Evolutionary conservation across 108 stramenopile genomes (phyloP), one percentile per base, ranked within the genome.

Genomic region (Cyclotella distinguenda): DNA sequence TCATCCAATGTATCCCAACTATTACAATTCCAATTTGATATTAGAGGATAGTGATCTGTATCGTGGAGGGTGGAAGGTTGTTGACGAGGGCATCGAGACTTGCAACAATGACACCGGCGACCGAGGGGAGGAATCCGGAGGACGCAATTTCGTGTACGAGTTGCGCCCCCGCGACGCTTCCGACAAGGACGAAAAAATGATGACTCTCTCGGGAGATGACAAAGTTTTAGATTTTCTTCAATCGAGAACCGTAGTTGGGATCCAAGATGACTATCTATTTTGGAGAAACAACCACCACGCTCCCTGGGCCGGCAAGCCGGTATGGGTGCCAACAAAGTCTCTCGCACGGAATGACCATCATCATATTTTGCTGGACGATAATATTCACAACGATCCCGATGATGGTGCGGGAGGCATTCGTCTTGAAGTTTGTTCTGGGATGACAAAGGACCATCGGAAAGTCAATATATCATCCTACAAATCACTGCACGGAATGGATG

Each of bases 331-430:
- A 36, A 56, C 36, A 35, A 9, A 26, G 0, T 33, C 11, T 36
- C n/a, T n/a, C 40, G 42, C 45, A 64, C 21, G 40, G 45, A 61
- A 64, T 46, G 44, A 83, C 59, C 57, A 78, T 65, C 91, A 93
- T 57, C 93, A 94, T 64, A 66, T 94, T 1, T 53, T 94, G 4
- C 79, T 94, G 63, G 93, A 94, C 72, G 93, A 94, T 72, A 91
- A 94, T 59, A 94, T 94, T 60, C 88, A 88, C 60, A 86, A 89
- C 60, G 68, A 86, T 52, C 69, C 66, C 0, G 38, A 70, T 16
- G 87, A 94, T 71, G 77, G 86, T 21, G 89, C 89, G 35, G 89
- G 87, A 9, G 84, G 85, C 36, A 69, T 91, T 34, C 87, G 92
- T 30, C 38, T 77, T 21, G 62, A 64, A n/a, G 21, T 63, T 11